Conservation (phyloP, 176 grass and related monocot genomes). For the Aechmea fasciata region DNA sequence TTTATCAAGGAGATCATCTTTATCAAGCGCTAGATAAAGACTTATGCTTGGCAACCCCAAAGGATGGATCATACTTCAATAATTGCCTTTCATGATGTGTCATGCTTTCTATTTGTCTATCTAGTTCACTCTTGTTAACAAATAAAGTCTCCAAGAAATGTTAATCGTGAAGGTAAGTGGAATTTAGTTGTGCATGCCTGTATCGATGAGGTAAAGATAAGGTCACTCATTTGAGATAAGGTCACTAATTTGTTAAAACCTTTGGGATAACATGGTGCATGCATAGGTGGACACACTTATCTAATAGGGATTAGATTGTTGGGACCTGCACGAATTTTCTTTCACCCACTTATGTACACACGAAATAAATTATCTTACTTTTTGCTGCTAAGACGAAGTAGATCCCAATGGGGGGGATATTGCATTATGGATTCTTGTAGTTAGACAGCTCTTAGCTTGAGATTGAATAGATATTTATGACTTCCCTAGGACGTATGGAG, state of each 20-base stretch:
- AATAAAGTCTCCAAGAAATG: not conserved
- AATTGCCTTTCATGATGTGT: not conserved
- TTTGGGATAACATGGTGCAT: not conserved
- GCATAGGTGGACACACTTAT: not conserved
- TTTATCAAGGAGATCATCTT: not conserved
- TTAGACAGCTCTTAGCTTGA: not conserved
- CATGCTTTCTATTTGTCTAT: not conserved
- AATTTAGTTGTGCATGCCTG: not conserved
- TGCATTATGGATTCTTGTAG: not conserved
- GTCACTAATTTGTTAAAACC: not conserved
- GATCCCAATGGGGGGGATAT: not conserved
- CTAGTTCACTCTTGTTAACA: not conserved
- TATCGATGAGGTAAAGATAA: not conserved
- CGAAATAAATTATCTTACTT: not conserved
- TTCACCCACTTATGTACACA: not conserved
- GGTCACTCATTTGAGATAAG: slow-evolving; percentile 3
- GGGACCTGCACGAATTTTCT: not conserved
- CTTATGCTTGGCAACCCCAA: not conserved
- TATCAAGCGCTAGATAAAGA: not conserved
- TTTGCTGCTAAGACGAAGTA: slow-evolving; percentile 1
- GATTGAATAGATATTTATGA: not conserved
- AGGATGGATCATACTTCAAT: not conserved
- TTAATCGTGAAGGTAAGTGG: not conserved
- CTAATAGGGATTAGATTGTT: not conserved
- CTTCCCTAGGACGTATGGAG: not conserved